Conservation (phyloP, 305 asterid species). For the Ilex paraguariensis region DNA sequence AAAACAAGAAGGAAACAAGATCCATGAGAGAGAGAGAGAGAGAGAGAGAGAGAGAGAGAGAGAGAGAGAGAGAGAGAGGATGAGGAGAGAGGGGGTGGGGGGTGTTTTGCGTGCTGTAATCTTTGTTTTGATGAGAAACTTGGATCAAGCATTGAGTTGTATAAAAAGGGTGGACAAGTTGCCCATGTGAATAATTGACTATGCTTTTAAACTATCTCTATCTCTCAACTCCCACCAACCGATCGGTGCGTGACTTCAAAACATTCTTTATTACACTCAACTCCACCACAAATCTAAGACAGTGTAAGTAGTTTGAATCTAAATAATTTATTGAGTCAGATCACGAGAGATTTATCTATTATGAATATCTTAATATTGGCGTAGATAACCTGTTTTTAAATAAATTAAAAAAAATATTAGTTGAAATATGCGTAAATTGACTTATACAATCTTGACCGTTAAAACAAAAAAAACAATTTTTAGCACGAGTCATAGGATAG, state of each 20-base stretch:
- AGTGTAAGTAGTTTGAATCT: too few relatives aligned
- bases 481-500: too few relatives aligned
- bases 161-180: constrained; percentile 10
- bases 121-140: constrained; percentile 19
- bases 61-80: neutral
- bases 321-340: too few relatives aligned
- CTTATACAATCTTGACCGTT: too few relatives aligned
- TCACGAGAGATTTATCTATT: too few relatives aligned
- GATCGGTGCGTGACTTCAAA: neutral
- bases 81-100: too few relatives aligned
- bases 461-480: too few relatives aligned
- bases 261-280: constrained; percentile 11
- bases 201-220: constrained; percentile 9
- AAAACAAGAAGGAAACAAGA: constrained; percentile 18
- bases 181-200: constrained; percentile 27
- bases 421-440: too few relatives aligned
- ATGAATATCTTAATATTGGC: too few relatives aligned
- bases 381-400: too few relatives aligned
- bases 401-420: too few relatives aligned
- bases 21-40: constrained; percentile 33
- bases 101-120: neutral
- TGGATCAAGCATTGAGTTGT: constrained; percentile 9
- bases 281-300: neutral
- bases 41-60: neutral
- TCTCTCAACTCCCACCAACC: constrained; percentile 69